Percentiles rank a stretch among this genome's conserved stretches.
Evolutionary conservation across 164 flowering plant genomes (phyloP).

Genomic region (Euptelea pleiosperma): DNA sequence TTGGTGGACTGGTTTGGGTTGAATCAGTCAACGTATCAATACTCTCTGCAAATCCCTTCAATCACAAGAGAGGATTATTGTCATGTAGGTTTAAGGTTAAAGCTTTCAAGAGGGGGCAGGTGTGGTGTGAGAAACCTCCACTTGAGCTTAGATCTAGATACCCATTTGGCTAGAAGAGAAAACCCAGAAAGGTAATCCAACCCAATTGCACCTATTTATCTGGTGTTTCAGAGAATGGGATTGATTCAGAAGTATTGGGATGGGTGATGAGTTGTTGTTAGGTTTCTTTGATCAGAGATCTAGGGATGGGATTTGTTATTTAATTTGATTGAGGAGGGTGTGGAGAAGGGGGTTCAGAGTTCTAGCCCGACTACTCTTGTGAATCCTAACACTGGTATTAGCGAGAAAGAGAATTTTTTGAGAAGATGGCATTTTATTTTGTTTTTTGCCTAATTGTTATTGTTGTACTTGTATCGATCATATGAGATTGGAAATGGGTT

Average conservation of each 20-base stretch:
- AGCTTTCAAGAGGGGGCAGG: slow-evolving; percentile 18
- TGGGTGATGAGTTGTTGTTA: slow-evolving; percentile 18
- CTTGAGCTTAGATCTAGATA: slow-evolving; percentile 41
- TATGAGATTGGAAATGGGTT: slow-evolving; percentile 11
- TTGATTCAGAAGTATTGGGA: slow-evolving; percentile 13
- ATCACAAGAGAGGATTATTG: slow-evolving; percentile 13
- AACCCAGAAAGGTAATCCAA: slow-evolving; percentile 20
- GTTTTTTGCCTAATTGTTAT: neutral
- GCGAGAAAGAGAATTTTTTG: neutral
- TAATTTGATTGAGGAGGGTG: slow-evolving; percentile 1
- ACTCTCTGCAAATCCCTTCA: slow-evolving; percentile 9
- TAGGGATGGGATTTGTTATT: slow-evolving; percentile 16
- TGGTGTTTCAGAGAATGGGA: slow-evolving; percentile 22
- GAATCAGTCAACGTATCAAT: slow-evolving; percentile 89
- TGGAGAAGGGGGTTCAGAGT: slow-evolving; percentile 14
- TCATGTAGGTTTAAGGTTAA: slow-evolving; percentile 16
- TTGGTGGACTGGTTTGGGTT: slow-evolving; percentile 91
- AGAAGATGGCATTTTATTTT: slow-evolving; percentile 1
- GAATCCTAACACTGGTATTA: slow-evolving; percentile 19
- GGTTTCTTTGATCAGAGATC: slow-evolving; percentile 23
- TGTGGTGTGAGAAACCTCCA: slow-evolving; percentile 30
- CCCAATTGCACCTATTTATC: slow-evolving; percentile 6
- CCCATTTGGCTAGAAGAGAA: slow-evolving; percentile 19
- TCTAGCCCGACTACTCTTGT: slow-evolving; percentile 17
- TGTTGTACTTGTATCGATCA: neutral